A percentile compares a stretch with the other conserved stretches of the same genome.
These are phyloP conservation scores for Trichoderma orchidacearum DNA, from an alignment of 495 filamentous ascomycete genomes.

Conservation along the genomic window DNA sequence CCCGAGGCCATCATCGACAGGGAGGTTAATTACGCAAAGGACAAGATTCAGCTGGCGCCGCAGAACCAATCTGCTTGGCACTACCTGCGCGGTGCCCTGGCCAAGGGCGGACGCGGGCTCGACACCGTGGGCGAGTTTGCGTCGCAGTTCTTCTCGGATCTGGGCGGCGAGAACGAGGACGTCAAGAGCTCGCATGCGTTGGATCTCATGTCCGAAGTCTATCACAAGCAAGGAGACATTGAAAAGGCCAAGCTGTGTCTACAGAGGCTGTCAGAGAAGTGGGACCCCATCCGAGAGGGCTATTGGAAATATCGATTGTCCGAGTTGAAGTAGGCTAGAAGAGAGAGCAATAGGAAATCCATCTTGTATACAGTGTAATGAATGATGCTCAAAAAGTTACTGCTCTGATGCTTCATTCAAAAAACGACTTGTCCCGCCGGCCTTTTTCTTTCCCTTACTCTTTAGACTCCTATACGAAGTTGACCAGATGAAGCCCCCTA, in stretches of 20 bases:
- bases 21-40: constrained; percentile 60
- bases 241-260: constrained; percentile 51
- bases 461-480: too few relatives aligned
- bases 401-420: too few relatives aligned
- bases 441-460: too few relatives aligned
- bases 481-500: too few relatives aligned
- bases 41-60: constrained; percentile 61
- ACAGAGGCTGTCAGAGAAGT: constrained; percentile 64
- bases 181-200: constrained; percentile 76
- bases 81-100: constrained; percentile 67
- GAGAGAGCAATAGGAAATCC: too few relatives aligned
- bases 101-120: constrained; percentile 45
- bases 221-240: constrained; percentile 43
- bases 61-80: constrained; percentile 93
- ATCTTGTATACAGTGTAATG: too few relatives aligned
- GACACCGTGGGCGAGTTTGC: constrained; percentile 50
- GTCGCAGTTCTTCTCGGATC: constrained; percentile 44
- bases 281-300: constrained; percentile 77
- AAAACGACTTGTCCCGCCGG: too few relatives aligned
- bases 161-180: constrained; percentile 26
- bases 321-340: neutral
- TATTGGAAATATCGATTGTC: constrained; percentile 72
- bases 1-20: constrained; percentile 52
- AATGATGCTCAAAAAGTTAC: too few relatives aligned
- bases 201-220: constrained; percentile 77